Base-by-base conservation (phyloP, 2,329 filamentous ascomycete species). In the Davidsoniella virescens region DNA sequence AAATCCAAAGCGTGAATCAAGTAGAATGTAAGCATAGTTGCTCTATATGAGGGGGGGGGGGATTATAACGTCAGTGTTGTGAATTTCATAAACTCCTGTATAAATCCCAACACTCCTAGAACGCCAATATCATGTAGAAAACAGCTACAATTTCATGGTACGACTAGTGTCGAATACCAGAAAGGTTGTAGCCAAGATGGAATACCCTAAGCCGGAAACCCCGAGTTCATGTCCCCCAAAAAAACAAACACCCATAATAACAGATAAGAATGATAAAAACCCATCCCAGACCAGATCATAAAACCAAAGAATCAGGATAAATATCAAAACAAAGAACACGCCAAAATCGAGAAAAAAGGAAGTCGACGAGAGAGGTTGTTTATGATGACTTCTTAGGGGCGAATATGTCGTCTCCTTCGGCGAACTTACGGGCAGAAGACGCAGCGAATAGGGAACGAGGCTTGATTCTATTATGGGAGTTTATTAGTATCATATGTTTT, bases 401-500 rank as follows among this genome's bases (percentile, higher is more conserved):
- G 37, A 62, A 59, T 50, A 59, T 61, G 51, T 64, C 62, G 44
- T 64, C 67, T 62, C 68, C 65, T 50, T 66, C 65, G 18, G n/a
- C 47, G 61, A 78, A 67, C 61, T 75, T 80, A 72, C 80, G 81
- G 66, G 69, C 68, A 46, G 76, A 79, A 44, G 76, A 71, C 62
- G 78, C 76, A 53, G 78, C 77, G 61, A 82, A 82, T 57, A 82
- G 72, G 2, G 78, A 82, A 64, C 77, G 79, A 53, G 78, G 78
- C 68, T 81, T 82, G 61, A 70, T 71, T 60, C 77, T 80, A 39
- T 49, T 26, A 17, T 37, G 17, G 29, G 43, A 47, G 41, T 5
- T 18, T 23, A 23, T 40, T 55, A 43, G 53, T 33, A 33, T 33
- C 10, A 8, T 33, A 3, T 33, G 10, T 8, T 44, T 36, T 18